phyloP scores from a whole-genome alignment of 805 yeast genomes.

The Candida quercuum region DNA sequence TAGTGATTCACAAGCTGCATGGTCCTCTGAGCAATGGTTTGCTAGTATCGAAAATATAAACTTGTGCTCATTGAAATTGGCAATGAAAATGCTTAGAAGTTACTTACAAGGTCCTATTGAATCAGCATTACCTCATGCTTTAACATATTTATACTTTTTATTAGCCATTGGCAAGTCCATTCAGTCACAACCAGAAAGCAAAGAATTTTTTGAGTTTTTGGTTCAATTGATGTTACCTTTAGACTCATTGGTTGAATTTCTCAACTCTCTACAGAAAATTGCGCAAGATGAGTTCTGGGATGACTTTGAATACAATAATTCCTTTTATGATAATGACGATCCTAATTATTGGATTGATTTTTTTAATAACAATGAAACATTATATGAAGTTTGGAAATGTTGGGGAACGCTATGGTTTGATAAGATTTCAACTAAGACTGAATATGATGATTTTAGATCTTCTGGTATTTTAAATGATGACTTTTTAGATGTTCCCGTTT shows the following conservation, averaged over 20 bases:
- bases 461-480: constrained; percentile 56
- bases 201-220: constrained; percentile 43
- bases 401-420: constrained; percentile 87
- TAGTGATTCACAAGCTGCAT: too few species aligned
- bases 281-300: constrained; percentile 16
- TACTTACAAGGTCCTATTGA: constrained; percentile 64
- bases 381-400: constrained; percentile 78
- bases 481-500: constrained; percentile 57
- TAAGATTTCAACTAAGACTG: constrained; percentile 45
- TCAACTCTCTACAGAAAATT: constrained; percentile 49
- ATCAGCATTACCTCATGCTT: constrained; percentile 65
- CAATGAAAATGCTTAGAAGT: constrained; percentile 61
- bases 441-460: constrained; percentile 40
- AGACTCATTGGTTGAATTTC: constrained; percentile 56
- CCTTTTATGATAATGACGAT: constrained; percentile 20
- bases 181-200: constrained; percentile 38
- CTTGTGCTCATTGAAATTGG: constrained; percentile 59
- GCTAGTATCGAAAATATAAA: constrained; percentile 49
- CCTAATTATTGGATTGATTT: constrained; percentile 28
- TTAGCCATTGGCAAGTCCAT: constrained; percentile 56
- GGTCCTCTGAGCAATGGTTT: constrained; percentile 41
- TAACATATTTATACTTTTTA: constrained; percentile 74
- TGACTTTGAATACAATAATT: constrained; percentile 10
- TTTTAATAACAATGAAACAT: constrained; percentile 53
- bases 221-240: constrained; percentile 61